A percentile compares a stretch with the other conserved stretches of the same genome.
These are phyloP conservation scores for Stentor coeruleus DNA, from an alignment of 73 alveolate species.

Conservation along the genomic window DNA sequence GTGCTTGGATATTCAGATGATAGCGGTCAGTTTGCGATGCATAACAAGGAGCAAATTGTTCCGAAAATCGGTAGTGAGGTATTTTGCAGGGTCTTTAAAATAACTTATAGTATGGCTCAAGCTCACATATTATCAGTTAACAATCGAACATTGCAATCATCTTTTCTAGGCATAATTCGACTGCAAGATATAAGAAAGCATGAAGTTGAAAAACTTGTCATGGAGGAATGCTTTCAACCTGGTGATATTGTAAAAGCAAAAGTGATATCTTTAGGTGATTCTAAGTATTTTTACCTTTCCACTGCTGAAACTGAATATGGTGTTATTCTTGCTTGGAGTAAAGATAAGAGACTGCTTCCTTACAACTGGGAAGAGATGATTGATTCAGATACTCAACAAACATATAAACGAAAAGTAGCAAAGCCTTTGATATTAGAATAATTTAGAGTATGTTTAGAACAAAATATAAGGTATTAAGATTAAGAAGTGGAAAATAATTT, in stretches of 20 bases:
- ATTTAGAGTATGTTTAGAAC: no score
- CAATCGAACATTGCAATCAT: background rate
- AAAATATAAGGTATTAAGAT: no score
- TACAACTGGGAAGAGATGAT: slow-evolving; percentile 24
- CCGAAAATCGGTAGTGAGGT: background rate
- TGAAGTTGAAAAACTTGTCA: slow-evolving; percentile 18
- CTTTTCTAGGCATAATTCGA: slow-evolving; percentile 27
- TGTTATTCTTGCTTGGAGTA: background rate
- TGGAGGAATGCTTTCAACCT: slow-evolving; percentile 24
- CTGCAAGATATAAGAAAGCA: slow-evolving; percentile 4
- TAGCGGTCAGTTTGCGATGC: background rate
- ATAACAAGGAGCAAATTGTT: background rate
- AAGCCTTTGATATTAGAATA: slow-evolving; percentile 14
- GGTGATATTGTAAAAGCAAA: slow-evolving; percentile 28
- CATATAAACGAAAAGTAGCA: slow-evolving; percentile 11
- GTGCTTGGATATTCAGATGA: background rate
- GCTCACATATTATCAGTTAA: slow-evolving; percentile 15
- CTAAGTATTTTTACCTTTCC: background rate
- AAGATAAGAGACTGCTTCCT: slow-evolving; percentile 4
- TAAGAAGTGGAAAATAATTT: no score
- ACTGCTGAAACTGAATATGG: slow-evolving; percentile 26
- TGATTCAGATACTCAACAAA: background rate
- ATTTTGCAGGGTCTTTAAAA: background rate
- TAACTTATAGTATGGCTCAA: background rate
- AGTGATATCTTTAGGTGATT: slow-evolving; percentile 22